phyloP scores from a whole-genome alignment of 306 rosid species.

The Pachyrhizus erosus region DNA sequence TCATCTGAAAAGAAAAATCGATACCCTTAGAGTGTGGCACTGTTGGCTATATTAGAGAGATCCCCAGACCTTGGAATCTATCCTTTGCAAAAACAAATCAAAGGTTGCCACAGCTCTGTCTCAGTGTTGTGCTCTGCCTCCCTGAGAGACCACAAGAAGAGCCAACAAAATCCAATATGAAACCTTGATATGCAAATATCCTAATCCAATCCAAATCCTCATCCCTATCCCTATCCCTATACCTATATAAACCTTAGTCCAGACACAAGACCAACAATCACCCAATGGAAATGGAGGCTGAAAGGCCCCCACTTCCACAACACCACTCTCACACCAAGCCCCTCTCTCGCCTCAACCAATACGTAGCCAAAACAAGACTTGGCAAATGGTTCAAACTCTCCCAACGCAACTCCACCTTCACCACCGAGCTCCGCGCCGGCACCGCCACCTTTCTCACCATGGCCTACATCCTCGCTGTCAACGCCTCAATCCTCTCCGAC shows the following conservation, averaged over 20 bases:
- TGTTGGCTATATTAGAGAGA: constrained; percentile 43
- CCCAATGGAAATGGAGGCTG: constrained; percentile 53
- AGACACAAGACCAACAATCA: neutral
- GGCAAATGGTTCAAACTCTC: constrained; percentile 84
- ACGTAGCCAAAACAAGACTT: constrained; percentile 55
- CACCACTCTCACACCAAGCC: constrained; percentile 39
- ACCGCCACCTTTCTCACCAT: constrained; percentile 97
- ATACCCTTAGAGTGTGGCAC: neutral
- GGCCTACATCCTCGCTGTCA: constrained; percentile 99
- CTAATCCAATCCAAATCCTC: neutral
- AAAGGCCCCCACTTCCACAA: constrained; percentile 44
- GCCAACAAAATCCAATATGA: neutral
- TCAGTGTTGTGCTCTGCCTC: constrained; percentile 17
- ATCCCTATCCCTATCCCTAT: neutral
- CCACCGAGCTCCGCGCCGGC: constrained; percentile 98
- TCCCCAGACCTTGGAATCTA: constrained; percentile 52
- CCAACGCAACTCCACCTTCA: constrained; percentile 82
- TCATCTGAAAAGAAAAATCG: neutral
- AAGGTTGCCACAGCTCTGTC: constrained; percentile 22
- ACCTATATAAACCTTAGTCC: neutral
- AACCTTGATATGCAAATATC: constrained; percentile 24
- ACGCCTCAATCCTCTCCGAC: constrained; percentile 92
- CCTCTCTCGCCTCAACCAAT: constrained; percentile 63
- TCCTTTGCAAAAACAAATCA: constrained; percentile 33
- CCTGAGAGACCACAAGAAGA: neutral